phyloP scores from a whole-genome alignment of 2,329 filamentous ascomycete genomes.

The Coniochaeta hoffmannii region DNA sequence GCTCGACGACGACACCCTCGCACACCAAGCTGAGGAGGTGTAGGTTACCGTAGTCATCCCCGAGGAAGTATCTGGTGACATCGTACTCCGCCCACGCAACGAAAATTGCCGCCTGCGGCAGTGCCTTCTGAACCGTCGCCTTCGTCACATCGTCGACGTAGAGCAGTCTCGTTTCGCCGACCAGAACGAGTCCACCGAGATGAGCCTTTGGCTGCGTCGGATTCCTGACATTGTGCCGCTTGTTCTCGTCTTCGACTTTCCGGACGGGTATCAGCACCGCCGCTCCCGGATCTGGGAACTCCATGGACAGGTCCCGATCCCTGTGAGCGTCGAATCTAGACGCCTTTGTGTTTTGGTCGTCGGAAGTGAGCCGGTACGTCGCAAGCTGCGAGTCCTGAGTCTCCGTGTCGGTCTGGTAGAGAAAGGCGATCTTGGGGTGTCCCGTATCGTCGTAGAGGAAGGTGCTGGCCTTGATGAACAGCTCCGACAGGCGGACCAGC shows the following conservation, averaged over 20 bases:
- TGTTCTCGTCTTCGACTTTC: constrained; percentile 44
- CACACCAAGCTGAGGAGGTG: constrained; percentile 77
- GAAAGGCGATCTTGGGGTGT: constrained; percentile 49
- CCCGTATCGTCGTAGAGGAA: constrained; percentile 53
- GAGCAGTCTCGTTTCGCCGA: constrained; percentile 73
- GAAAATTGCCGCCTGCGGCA: constrained; percentile 75
- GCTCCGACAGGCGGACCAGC: constrained; percentile 49
- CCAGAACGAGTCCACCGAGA: constrained; percentile 62
- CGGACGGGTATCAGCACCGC: constrained; percentile 57
- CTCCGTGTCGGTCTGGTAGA: constrained; percentile 48
- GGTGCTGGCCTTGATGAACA: constrained; percentile 50
- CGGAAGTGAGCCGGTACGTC: constrained; percentile 50
- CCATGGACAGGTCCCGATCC: constrained; percentile 38
- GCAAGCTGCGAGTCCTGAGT: constrained; percentile 46
- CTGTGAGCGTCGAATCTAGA: constrained; percentile 47
- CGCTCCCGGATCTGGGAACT: constrained; percentile 47
- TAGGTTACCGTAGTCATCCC: constrained; percentile 82
- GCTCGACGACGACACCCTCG: constrained; percentile 57
- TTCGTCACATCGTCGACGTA: constrained; percentile 78
- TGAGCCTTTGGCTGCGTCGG: constrained; percentile 46
- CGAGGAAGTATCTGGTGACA: constrained; percentile 74
- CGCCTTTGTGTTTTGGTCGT: constrained; percentile 47
- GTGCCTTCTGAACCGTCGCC: constrained; percentile 52
- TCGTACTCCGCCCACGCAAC: constrained; percentile 88
- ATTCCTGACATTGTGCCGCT: constrained; percentile 54